Percentiles rank a stretch among this genome's conserved stretches.
These are phyloP conservation scores for Taxawa tesnikishii DNA, from an alignment of 2,329 filamentous ascomycete species.

Conservation along the genomic window DNA sequence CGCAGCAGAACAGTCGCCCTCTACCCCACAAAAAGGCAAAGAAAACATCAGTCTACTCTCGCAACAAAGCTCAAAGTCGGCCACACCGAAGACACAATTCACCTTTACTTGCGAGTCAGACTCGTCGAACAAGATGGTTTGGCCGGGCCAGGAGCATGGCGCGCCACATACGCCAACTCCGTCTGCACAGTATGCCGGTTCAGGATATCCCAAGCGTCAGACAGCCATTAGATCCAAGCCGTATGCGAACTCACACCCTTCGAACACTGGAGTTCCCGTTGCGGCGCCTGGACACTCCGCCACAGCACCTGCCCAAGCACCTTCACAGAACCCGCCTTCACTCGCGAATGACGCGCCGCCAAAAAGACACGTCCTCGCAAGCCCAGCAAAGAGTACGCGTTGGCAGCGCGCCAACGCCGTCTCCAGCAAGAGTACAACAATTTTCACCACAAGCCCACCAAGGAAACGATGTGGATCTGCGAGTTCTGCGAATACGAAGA, in stretches of 20 bases:
- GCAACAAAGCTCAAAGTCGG: conserved; percentile 51
- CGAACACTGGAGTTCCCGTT: conserved; percentile 3
- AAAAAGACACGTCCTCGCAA: conserved; percentile 47
- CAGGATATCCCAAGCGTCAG: not conserved
- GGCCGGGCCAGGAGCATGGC: conserved; percentile 47
- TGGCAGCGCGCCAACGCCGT: conserved; percentile 66
- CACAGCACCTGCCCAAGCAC: conserved; percentile 11
- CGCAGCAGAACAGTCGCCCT: conserved; percentile 54
- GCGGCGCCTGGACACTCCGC: conserved; percentile 4
- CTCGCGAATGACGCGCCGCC: conserved; percentile 26
- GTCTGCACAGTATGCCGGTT: not conserved
- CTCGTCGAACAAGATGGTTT: conserved; percentile 65
- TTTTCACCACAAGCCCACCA: conserved; percentile 55
- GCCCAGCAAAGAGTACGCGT: conserved; percentile 56
- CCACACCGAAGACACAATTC: conserved; percentile 72
- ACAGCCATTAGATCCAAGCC: too few species aligned
- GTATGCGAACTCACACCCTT: too few species aligned
- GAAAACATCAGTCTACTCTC: conserved; percentile 71
- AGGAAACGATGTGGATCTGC: conserved; percentile 83
- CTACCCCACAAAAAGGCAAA: conserved; percentile 48
- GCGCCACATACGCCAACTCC: conserved; percentile 6
- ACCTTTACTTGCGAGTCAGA: conserved; percentile 94
- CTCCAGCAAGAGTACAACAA: conserved; percentile 67
- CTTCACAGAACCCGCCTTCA: conserved; percentile 23
- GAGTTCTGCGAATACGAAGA: conserved; percentile 97